Conservation (phyloP, 768 basidiomycete species). For the Leccinum incarnatum region DNA sequence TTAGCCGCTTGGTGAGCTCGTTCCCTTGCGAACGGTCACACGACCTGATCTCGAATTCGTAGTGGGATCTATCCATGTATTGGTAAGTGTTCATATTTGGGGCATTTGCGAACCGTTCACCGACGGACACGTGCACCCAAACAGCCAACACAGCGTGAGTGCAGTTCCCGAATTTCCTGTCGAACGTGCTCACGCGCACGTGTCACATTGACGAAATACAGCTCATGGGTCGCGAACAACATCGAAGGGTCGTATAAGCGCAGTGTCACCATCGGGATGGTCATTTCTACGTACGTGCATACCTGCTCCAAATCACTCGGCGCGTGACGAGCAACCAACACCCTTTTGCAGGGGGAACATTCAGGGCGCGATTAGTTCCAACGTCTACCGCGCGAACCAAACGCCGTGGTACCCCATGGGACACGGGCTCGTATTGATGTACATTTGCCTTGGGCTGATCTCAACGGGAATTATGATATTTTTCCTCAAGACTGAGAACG, state of each 20-base stretch:
- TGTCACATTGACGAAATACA: slow-evolving; percentile 6
- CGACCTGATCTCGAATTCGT: neutral
- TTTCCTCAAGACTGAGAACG: slow-evolving; percentile 58
- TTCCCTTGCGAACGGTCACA: neutral
- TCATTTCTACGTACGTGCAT: slow-evolving; percentile 55
- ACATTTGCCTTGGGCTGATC: slow-evolving; percentile 63
- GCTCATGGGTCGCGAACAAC: slow-evolving; percentile 64
- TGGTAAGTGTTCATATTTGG: slow-evolving; percentile 40
- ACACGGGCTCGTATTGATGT: slow-evolving; percentile 67
- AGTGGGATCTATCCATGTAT: slow-evolving; percentile 77
- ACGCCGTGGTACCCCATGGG: slow-evolving; percentile 64
- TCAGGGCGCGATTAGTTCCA: slow-evolving; percentile 75
- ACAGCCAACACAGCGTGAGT: slow-evolving; percentile 59
- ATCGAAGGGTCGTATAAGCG: slow-evolving; percentile 77
- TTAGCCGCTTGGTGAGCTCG: slow-evolving; percentile 60
- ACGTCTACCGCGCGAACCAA: slow-evolving; percentile 69
- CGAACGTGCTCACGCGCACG: slow-evolving; percentile 1
- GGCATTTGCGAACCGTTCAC: neutral
- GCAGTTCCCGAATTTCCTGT: neutral
- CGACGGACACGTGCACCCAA: neutral
- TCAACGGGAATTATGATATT: slow-evolving; percentile 41
- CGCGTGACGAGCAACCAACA: neutral
- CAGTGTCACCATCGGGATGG: slow-evolving; percentile 67
- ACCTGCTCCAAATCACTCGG: neutral
- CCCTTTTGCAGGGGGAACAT: slow-evolving; percentile 59